Evolutionary conservation across 768 basidiomycete genomes (phyloP), one percentile per base, ranked within the genome.

Genomic region (Dentipellis sp.): DNA sequence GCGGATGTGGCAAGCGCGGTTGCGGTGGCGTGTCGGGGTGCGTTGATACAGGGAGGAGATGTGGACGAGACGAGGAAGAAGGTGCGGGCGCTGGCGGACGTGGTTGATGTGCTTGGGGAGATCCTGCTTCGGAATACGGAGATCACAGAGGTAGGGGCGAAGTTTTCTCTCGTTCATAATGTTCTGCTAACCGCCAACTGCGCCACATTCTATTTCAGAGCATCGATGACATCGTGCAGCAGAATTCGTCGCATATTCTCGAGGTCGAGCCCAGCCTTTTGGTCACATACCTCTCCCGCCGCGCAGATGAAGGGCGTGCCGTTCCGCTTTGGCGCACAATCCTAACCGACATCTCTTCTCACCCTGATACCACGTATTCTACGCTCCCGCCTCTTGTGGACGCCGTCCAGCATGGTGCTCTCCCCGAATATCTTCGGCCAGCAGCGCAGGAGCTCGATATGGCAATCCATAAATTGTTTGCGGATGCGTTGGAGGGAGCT

Each of bases 21-120:
- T 8, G 40, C 17, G 40, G 5, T 17, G 40, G 40, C 40, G 14
- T 42, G 16, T 1, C 40, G 9, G 10, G 40, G 17, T 42, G 40
- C 40, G 14, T 42, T 42, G 40, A 8, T 8, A n/a, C n/a, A n/a
- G 40, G 42, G 42, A 3, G 42, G 19, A 3, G 42, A 45, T 17
- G 14, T 17, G 9, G 42, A 8, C 0, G n/a, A 10, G 8, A 19
- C n/a, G 17, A n/a, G 42, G 16, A n/a, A 62, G 38, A 50, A 23
- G 9, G 16, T 50, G 8, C 22, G 9, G 23, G 2, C 65, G 23
- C 65, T 83, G 29, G 70, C 76, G 12, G 69, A 69, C 39, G 67
- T 85, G 36, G 61, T 88, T 42, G 71, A 75, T 10, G 70, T 74
- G 5, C 86, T 88, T 58, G 78, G 78, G 2, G 66, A 72, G 7